phyloP scores from a whole-genome alignment of 2,329 filamentous ascomycete species.

The Biscogniauxia mediterranea region DNA sequence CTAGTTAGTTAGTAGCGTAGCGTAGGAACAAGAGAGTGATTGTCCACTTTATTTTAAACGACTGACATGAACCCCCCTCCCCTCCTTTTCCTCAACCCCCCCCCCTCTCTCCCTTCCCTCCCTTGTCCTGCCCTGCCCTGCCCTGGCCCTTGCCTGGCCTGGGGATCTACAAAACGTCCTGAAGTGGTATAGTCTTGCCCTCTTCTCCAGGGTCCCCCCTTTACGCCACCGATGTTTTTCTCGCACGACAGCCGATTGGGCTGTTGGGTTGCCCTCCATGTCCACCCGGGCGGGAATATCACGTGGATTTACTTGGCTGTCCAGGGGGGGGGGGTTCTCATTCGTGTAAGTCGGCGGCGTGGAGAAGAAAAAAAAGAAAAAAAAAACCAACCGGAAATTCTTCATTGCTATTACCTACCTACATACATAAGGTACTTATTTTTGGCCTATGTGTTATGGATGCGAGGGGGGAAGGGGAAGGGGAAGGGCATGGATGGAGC shows the following conservation, averaged over 20 bases:
- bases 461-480: too few species aligned
- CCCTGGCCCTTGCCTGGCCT: too few species aligned
- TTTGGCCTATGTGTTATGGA: too few species aligned
- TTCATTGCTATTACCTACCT: not conserved
- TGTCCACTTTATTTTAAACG: conserved; percentile 1
- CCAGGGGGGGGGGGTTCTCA: conserved; percentile 11
- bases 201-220: not conserved
- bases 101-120: too few species aligned
- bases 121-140: too few species aligned
- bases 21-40: not conserved
- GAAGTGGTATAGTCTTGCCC: not conserved
- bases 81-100: too few species aligned
- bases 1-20: not conserved
- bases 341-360: conserved; percentile 11
- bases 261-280: not conserved
- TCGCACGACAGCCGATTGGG: not conserved
- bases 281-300: conserved; percentile 20
- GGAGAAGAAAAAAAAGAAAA: too few species aligned
- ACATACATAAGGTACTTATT: not conserved
- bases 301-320: conserved; percentile 20
- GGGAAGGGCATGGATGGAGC: too few species aligned
- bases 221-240: not conserved
- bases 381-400: conserved; percentile 6
- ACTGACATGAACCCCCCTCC: not conserved
- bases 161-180: not conserved